Conservation (phyloP, 306 rosid species). For the Macrotyloma uniflorum region DNA sequence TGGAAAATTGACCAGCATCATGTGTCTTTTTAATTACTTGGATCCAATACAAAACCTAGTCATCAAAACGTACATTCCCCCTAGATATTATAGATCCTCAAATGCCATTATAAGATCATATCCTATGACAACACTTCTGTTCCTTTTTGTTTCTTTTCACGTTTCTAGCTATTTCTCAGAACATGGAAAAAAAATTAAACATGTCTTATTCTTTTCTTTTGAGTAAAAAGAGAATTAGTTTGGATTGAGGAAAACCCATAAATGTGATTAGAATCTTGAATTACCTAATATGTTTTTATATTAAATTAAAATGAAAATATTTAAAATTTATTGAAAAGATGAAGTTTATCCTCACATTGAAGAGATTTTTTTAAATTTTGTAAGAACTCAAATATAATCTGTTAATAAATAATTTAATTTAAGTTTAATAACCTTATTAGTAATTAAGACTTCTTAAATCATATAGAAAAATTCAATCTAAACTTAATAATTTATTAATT, state of each 20-base stretch:
- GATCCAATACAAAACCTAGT: constrained; percentile 26
- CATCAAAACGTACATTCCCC: constrained; percentile 39
- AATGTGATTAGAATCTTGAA: no score
- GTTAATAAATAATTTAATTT: no score
- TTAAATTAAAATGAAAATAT: no score
- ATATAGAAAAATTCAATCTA: no score
- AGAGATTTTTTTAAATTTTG: no score
- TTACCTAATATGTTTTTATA: no score
- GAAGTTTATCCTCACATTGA: no score
- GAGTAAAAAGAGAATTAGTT: not conserved
- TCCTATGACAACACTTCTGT: not conserved
- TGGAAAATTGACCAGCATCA: constrained; percentile 47
- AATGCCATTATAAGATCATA: not conserved
- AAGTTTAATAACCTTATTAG: no score
- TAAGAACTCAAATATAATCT: no score
- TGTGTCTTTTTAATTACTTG: constrained; percentile 39
- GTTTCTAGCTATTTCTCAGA: not conserved
- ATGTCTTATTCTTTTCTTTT: not conserved
- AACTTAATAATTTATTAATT: no score
- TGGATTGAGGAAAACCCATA: not conserved
- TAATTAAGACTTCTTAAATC: no score
- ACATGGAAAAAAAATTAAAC: not conserved
- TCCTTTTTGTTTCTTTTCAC: not conserved
- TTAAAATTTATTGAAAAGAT: no score
- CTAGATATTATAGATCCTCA: constrained; percentile 22